A percentile compares a stretch with the other conserved stretches of the same genome.
Evolutionary conservation across 345 rosid genomes (phyloP).

Genomic region (Aquilaria yunnanensis): DNA sequence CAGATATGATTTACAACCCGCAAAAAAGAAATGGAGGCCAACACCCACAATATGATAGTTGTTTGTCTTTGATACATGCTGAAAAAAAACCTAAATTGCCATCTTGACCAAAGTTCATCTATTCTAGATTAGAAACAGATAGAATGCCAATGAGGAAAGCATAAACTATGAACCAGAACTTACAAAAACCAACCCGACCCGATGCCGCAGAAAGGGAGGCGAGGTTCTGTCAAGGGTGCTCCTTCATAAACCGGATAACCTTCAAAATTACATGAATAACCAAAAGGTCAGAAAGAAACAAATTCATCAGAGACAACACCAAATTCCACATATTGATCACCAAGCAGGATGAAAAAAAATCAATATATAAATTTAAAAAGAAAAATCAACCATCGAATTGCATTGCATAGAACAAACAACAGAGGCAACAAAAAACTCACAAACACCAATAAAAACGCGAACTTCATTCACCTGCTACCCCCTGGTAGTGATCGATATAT

Average conservation of each 20-base stretch:
- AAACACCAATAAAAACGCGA: not conserved
- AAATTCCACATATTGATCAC: constrained; percentile 9
- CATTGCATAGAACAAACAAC: too few species aligned
- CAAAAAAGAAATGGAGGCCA: too few species aligned
- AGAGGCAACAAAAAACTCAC: not conserved
- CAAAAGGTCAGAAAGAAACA: too few species aligned
- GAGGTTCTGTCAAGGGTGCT: constrained; percentile 35
- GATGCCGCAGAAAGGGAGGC: constrained; percentile 78
- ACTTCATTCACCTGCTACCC: constrained; percentile 28
- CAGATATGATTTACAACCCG: too few species aligned
- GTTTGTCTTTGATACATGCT: too few species aligned
- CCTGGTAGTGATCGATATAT: constrained; percentile 41
- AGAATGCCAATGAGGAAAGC: not conserved
- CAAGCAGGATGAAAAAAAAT: not conserved
- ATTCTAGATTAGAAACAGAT: too few species aligned
- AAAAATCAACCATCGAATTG: not conserved
- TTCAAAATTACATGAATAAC: constrained; percentile 6
- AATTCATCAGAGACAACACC: not conserved
- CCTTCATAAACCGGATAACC: constrained; percentile 58
- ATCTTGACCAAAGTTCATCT: too few species aligned
- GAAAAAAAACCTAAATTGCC: too few species aligned
- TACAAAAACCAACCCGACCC: constrained; percentile 93
- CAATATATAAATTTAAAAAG: not conserved
- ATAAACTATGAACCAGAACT: constrained; percentile 20
- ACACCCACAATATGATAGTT: too few species aligned